Conservation (phyloP, 75 land plant genomes). For the Cryptomeria japonica region DNA sequence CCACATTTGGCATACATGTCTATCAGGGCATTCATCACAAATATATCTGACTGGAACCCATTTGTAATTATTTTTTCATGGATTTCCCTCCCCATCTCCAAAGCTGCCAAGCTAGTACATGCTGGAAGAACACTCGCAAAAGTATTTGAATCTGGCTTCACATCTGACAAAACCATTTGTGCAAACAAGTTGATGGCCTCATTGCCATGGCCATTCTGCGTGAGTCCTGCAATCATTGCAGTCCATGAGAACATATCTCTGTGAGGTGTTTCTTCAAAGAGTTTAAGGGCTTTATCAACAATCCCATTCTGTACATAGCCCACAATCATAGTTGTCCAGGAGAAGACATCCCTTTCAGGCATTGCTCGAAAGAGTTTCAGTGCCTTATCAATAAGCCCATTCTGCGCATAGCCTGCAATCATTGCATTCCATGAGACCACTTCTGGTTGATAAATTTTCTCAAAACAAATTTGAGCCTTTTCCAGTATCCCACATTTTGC, state of each 20-base stretch:
- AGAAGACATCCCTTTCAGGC: constrained; percentile 5
- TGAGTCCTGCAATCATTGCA: constrained; percentile 15
- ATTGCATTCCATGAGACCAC: background rate
- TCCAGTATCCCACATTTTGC: constrained; percentile 24
- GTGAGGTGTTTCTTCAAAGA: constrained; percentile 17
- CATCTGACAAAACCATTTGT: background rate
- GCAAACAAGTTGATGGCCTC: constrained; percentile 8
- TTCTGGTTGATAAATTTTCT: background rate
- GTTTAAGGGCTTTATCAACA: constrained; percentile 13
- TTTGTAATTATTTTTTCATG: constrained; percentile 10
- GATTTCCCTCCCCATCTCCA: constrained; percentile 5
- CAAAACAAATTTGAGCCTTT: constrained; percentile 15
- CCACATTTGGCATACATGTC: constrained; percentile 34
- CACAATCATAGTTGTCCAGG: constrained; percentile 17
- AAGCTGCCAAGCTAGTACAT: constrained; percentile 6
- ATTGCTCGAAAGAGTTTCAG: constrained; percentile 16
- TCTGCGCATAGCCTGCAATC: constrained; percentile 19
- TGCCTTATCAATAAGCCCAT: constrained; percentile 17
- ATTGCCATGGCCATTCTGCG: constrained; percentile 11
- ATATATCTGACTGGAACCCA: constrained; percentile 15
- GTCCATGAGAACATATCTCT: constrained; percentile 7
- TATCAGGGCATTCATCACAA: constrained; percentile 19
- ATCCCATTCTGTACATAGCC: constrained; percentile 22
- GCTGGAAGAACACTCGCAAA: constrained; percentile 13
- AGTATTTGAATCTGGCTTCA: constrained; percentile 10